Conservation (phyloP, 768 basidiomycete genomes). For the Boletus sp. region DNA sequence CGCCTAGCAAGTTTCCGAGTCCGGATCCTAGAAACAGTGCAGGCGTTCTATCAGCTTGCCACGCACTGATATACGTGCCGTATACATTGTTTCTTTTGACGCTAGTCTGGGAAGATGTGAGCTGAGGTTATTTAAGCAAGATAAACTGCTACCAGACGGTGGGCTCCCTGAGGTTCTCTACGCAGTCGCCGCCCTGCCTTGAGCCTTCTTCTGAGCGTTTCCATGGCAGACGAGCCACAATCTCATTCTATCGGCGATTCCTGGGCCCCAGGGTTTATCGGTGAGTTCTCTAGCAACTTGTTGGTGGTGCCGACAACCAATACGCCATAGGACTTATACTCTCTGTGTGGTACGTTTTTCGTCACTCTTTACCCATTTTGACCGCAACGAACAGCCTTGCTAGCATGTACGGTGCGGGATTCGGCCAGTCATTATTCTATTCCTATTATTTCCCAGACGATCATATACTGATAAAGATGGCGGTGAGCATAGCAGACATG, state of each 20-base stretch:
- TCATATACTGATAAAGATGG: neutral
- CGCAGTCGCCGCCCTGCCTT: neutral
- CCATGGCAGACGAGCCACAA: neutral
- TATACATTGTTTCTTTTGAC: neutral
- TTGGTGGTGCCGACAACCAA: neutral
- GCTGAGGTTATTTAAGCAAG: neutral
- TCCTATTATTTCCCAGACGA: slow-evolving; percentile 1
- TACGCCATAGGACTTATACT: neutral
- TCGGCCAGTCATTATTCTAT: slow-evolving; percentile 8
- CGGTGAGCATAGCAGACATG: neutral
- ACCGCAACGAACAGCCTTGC: neutral
- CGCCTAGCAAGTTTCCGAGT: no score
- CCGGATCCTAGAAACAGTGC: no score
- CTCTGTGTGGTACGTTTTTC: neutral
- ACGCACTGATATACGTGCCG: neutral
- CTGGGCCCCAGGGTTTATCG: slow-evolving; percentile 7
- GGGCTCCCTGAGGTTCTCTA: neutral
- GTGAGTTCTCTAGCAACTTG: neutral
- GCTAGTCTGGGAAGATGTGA: neutral
- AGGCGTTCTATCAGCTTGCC: no score
- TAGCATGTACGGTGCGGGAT: slow-evolving; percentile 4
- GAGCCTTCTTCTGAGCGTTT: neutral
- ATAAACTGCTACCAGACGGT: neutral
- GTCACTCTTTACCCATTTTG: neutral
- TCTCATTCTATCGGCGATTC: neutral